Evolutionary conservation across 1,139 yeast genomes (phyloP).

Genomic region (Nakaseomyces delphensis): DNA sequence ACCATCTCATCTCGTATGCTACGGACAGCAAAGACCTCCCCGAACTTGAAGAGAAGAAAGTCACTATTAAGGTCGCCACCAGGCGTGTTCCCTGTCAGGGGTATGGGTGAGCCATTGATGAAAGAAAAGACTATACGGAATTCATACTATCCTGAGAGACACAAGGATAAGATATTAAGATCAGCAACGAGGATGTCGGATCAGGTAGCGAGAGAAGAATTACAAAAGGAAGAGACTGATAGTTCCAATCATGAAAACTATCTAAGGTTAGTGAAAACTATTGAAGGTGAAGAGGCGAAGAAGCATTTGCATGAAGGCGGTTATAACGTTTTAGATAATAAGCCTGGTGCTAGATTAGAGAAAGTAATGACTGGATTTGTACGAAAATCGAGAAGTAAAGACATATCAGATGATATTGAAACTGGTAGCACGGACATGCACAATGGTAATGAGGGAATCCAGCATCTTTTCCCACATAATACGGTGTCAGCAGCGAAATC

Average conservation of each 20-base stretch:
- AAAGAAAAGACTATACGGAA: conserved; percentile 52
- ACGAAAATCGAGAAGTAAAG: conserved; percentile 1
- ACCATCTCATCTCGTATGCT: background rate
- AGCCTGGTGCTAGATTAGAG: conserved; percentile 31
- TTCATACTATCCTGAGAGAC: conserved; percentile 14
- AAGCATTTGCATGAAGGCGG: conserved; percentile 24
- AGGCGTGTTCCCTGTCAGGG: conserved; percentile 70
- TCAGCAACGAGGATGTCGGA: background rate
- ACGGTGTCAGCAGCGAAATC: conserved; percentile 6
- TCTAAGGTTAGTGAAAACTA: conserved; percentile 12
- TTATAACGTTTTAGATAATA: conserved; percentile 31
- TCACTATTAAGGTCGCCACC: conserved; percentile 46
- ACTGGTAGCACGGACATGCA: background rate
- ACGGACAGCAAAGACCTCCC: conserved; percentile 10
- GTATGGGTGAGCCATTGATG: conserved; percentile 57
- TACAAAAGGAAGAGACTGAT: conserved; percentile 7
- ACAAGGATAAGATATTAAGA: background rate
- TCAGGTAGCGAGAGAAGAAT: conserved; percentile 1
- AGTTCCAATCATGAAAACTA: background rate
- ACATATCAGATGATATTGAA: background rate
- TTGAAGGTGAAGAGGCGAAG: conserved; percentile 23
- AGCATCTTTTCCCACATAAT: conserved; percentile 21
- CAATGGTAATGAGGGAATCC: conserved; percentile 19
- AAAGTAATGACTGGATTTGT: conserved; percentile 25
- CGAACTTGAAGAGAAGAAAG: conserved; percentile 7